These are phyloP conservation scores for Clavispora carvajalis DNA, from an alignment of 805 yeast genomes.

Conservation along the genomic window DNA sequence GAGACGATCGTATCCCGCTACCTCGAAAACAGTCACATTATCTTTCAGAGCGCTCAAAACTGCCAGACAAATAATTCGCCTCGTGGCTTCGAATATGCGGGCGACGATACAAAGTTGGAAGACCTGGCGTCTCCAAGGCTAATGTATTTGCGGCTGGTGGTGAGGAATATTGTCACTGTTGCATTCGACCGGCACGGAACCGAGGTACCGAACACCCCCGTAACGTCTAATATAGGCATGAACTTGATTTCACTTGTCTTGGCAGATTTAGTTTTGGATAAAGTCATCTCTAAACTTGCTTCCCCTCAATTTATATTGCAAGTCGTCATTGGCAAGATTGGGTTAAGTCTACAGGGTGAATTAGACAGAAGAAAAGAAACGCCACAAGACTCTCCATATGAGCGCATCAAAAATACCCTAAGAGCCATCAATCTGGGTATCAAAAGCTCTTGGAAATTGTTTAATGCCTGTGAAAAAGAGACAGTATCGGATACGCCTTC, in stretches of 20 bases:
- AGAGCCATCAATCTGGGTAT: not conserved
- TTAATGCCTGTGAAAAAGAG: not conserved
- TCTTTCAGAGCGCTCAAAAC: conserved; percentile 3
- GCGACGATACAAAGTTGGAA: not conserved
- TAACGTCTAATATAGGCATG: conserved; percentile 7
- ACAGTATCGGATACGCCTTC: not conserved
- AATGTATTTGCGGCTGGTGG: conserved; percentile 7
- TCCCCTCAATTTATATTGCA: conserved; percentile 10
- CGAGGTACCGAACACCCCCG: not conserved
- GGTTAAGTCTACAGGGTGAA: not conserved
- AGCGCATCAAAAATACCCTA: not conserved
- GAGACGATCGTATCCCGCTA: not conserved
- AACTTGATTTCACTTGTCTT: conserved; percentile 10
- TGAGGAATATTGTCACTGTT: conserved; percentile 3
- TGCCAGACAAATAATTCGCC: too few relatives aligned
- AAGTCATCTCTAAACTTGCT: conserved; percentile 6
- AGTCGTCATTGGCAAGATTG: conserved; percentile 2
- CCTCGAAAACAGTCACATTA: conserved; percentile 8
- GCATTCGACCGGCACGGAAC: not conserved
- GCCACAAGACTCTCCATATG: not conserved
- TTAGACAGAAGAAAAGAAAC: not conserved
- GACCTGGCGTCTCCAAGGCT: not conserved
- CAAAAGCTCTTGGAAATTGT: not conserved
- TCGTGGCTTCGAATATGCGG: too few relatives aligned
- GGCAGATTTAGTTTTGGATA: conserved; percentile 13